Evolutionary conservation across 805 yeast genomes (phyloP), one percentile per base, ranked within the genome.

Genomic region (Candida koratica): DNA sequence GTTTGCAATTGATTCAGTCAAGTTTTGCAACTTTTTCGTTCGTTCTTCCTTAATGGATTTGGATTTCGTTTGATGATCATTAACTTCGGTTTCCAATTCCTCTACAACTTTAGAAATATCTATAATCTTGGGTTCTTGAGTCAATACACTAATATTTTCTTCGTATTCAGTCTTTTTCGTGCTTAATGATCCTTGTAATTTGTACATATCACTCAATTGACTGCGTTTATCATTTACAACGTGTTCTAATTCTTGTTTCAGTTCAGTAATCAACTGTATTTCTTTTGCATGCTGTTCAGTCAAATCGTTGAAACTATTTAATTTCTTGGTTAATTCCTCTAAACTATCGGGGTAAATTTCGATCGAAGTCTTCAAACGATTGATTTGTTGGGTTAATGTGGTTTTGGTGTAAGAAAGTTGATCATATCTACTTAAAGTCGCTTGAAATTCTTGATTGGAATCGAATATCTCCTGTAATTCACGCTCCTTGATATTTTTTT

Each of bases 381-480:
- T 56, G 3, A 78, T 67, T 42, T 80, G 84, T 12, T 73, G 76
- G 2, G 48, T 42, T 4, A 77, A 53, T 2, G 77, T 64, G 7
- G 51, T 50, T 39, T 66, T 63, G 31, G 71, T 70, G 33, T 74
- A 75, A 23, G 64, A 61, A 29, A 83, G 52, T 34, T 74, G 76
- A 25, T 82, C 85, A 15, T 79, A 57, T 43, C 75, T 75, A 18
- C 83, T 78, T 14, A 89, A 53, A 0, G 79, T 75, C 41, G 78
- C 69, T 52, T 87, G 95, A 53, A 81, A 89, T 39, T 83, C 82
- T 53, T 86, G 96, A 51, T 86, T 85, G 1, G 85, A 69, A 32
- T 77, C 75, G 58, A 87, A 88, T 10, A 89, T 61, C 10, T 53
- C 53, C 32, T 83, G 81, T 3, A 86, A 71, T 46, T 81, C 75